These are phyloP conservation scores for Fraxinus quadrangulata DNA, from an alignment of 257 asterid genomes.

Conservation along the genomic window DNA sequence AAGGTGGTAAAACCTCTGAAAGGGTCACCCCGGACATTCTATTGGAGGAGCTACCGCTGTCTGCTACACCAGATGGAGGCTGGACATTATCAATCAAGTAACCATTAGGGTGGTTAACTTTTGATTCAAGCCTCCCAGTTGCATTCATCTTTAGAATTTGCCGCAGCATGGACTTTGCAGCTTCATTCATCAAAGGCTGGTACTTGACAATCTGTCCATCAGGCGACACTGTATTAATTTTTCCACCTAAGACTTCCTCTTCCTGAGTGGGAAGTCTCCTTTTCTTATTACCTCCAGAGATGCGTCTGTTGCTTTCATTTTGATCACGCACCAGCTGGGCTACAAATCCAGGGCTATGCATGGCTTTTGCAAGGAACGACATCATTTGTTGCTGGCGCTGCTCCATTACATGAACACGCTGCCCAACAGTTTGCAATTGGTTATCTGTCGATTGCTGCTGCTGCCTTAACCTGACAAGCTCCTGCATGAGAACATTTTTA, in stretches of 20 bases:
- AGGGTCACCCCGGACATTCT: conserved; percentile 57
- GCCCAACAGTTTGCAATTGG: conserved; percentile 68
- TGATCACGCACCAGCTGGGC: conserved; percentile 73
- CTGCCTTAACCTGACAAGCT: conserved; percentile 77
- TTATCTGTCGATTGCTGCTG: conserved; percentile 72
- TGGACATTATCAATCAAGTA: conserved; percentile 50
- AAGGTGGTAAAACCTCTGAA: conserved; percentile 52
- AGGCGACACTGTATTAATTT: conserved; percentile 35
- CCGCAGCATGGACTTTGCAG: conserved; percentile 64
- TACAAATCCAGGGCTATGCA: conserved; percentile 77
- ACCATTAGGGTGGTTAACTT: conserved; percentile 42
- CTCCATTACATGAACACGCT: conserved; percentile 77
- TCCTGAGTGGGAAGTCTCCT: conserved; percentile 70
- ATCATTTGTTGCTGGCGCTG: conserved; percentile 80
- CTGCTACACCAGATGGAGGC: conserved; percentile 39
- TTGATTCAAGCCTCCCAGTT: conserved; percentile 47
- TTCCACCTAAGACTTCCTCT: conserved; percentile 45
- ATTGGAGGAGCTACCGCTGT: conserved; percentile 45
- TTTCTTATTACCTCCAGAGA: conserved; percentile 68
- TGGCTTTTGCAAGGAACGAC: conserved; percentile 86
- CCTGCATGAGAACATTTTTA: conserved; percentile 79
- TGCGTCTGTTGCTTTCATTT: conserved; percentile 47
- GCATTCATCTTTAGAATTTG: conserved; percentile 61
- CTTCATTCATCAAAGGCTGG: conserved; percentile 78
- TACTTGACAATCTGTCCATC: conserved; percentile 68